Percentiles rank a stretch among this genome's conserved stretches.
Conservation (phyloP, 805 yeast genomes). For the Lipomyces japonicus region DNA sequence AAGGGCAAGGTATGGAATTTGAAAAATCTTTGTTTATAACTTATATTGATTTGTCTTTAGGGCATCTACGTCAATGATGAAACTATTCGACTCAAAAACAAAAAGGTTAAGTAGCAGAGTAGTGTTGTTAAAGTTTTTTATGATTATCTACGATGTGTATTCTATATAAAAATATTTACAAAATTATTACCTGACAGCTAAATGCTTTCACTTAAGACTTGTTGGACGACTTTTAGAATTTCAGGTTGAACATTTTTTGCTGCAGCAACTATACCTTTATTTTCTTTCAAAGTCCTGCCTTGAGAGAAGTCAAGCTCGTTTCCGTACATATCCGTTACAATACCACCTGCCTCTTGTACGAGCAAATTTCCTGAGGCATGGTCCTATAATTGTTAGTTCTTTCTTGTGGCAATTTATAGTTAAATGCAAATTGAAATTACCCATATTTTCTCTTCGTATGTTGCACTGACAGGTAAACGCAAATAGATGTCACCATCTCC, state of each 20-base stretch:
- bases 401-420: no score
- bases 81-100: constrained; percentile 83
- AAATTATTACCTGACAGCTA: background rate
- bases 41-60: constrained; percentile 7
- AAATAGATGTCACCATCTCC: constrained; percentile 92
- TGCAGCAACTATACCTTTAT: constrained; percentile 94
- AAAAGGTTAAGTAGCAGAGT: constrained; percentile 72
- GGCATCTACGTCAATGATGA: constrained; percentile 92
- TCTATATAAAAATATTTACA: background rate
- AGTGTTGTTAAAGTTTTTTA: background rate
- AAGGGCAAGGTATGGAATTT: constrained; percentile 73
- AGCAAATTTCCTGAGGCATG: constrained; percentile 94
- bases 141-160: constrained; percentile 4
- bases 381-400: constrained; percentile 45
- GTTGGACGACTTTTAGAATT: constrained; percentile 24
- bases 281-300: constrained; percentile 68
- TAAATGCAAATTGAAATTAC: constrained; percentile 10
- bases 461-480: constrained; percentile 72
- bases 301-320: constrained; percentile 70
- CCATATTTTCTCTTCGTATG: constrained; percentile 93
- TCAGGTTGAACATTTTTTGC: constrained; percentile 16
- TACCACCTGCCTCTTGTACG: constrained; percentile 86
- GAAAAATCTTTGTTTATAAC: background rate
- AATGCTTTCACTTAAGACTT: constrained; percentile 17
- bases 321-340: constrained; percentile 81